phyloP scores from a whole-genome alignment of 345 rosid species.

The Eucalyptus brandiana region DNA sequence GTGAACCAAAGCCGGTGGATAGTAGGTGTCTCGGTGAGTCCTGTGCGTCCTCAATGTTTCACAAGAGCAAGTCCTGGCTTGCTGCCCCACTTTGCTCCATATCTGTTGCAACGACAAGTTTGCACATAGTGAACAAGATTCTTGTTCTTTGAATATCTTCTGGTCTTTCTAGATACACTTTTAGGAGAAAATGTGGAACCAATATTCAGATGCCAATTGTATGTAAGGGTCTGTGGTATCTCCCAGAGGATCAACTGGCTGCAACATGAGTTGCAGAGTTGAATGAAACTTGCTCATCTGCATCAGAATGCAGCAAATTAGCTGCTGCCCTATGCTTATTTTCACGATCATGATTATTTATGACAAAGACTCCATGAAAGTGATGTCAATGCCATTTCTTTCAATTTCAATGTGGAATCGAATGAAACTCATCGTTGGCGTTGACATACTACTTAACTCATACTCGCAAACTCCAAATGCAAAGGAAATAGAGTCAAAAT shows the following conservation, averaged over 20 bases:
- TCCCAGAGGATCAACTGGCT: not conserved
- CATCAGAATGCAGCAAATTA: not conserved
- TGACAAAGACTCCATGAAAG: not conserved
- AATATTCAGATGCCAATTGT: not conserved
- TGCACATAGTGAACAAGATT: not conserved
- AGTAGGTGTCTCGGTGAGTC: not conserved
- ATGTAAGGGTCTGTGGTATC: not conserved
- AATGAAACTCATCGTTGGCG: too few species aligned
- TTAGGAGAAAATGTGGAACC: not conserved
- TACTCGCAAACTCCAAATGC: not conserved
- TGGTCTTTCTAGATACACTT: not conserved
- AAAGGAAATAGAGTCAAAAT: not conserved
- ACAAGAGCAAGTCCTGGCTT: not conserved
- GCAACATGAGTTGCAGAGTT: not conserved
- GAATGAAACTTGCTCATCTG: conserved; percentile 4
- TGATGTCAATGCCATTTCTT: not conserved
- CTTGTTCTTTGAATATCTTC: not conserved
- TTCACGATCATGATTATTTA: not conserved
- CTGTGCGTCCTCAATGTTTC: not conserved
- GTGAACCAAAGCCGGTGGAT: not conserved
- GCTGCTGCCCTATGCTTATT: not conserved
- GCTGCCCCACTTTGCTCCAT: not conserved
- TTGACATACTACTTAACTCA: not conserved
- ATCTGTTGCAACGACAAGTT: not conserved
- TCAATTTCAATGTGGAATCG: not conserved